Evolutionary conservation across 139 green algal species (phyloP).

Genomic region (Chlamydomonas asymmetrica): DNA sequence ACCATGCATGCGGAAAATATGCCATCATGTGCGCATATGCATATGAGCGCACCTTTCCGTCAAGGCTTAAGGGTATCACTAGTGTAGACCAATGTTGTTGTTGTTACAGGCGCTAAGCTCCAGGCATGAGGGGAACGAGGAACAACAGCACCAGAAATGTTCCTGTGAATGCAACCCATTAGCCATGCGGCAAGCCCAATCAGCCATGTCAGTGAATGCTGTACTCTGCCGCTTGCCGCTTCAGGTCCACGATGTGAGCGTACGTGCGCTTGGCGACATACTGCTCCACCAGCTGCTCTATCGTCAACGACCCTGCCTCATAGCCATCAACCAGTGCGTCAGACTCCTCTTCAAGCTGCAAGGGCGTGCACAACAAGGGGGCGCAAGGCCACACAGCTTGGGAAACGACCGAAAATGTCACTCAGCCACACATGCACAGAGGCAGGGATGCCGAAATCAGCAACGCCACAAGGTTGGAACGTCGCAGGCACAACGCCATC

Average conservation of each 20-base stretch:
- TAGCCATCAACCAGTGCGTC: conserved; percentile 40
- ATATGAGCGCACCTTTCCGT: background rate
- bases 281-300: conserved; percentile 63
- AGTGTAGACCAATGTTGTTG: background rate
- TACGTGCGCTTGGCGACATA: conserved; percentile 47
- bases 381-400: background rate
- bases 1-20: too few species aligned
- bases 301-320: conserved; percentile 8
- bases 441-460: background rate
- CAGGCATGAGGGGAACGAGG: background rate
- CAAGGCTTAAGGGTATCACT: background rate
- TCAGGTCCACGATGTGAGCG: conserved; percentile 60
- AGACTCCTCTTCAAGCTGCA: conserved; percentile 36
- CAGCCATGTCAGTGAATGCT: background rate
- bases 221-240: conserved; percentile 61
- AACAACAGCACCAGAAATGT: background rate
- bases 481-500: background rate
- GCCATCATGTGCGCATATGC: too few species aligned
- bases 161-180: background rate
- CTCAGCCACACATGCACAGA: conserved; percentile 1
- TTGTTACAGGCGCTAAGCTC: background rate
- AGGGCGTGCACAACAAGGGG: background rate
- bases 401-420: background rate
- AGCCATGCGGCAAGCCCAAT: background rate
- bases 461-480: background rate